A percentile compares a stretch with the other conserved stretches of the same genome.
phyloP scores from a whole-genome alignment of 345 rosid genomes.

The Physaria fendleri region DNA sequence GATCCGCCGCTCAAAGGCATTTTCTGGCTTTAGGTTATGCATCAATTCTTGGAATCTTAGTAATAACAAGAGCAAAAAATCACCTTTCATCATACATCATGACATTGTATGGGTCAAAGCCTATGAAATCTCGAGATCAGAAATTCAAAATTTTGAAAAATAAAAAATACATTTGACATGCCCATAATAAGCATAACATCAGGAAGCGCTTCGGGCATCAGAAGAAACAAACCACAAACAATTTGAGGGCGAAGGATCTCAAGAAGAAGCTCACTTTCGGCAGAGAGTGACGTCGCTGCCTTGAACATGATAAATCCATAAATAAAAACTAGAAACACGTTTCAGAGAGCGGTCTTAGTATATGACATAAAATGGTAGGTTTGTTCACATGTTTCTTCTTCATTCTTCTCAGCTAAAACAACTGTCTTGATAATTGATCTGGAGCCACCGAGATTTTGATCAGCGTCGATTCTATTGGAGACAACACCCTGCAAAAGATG shows the following conservation, averaged over 20 bases:
- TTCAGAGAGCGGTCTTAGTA: slow-evolving; percentile 63
- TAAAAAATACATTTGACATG: slow-evolving; percentile 19
- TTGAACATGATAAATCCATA: slow-evolving; percentile 78
- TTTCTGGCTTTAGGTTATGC: no score
- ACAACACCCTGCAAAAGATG: slow-evolving; percentile 33
- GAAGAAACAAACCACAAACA: slow-evolving; percentile 88
- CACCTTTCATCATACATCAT: no score
- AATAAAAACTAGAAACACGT: slow-evolving; percentile 62
- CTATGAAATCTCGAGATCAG: neutral
- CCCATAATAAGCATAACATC: slow-evolving; percentile 97
- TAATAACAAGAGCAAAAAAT: no score
- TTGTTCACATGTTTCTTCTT: slow-evolving; percentile 70
- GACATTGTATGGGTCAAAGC: no score
- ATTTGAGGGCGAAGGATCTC: slow-evolving; percentile 93
- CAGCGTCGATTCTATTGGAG: slow-evolving; percentile 50
- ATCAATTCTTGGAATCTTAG: no score
- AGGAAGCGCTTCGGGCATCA: slow-evolving; percentile 88
- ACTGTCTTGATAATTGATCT: slow-evolving; percentile 17
- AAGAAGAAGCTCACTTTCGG: slow-evolving; percentile 84
- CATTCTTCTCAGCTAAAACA: slow-evolving; percentile 15
- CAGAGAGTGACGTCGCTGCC: slow-evolving; percentile 73
- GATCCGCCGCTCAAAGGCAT: no score
- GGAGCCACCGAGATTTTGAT: no score
- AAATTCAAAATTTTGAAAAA: neutral
- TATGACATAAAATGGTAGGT: slow-evolving; percentile 93